Evolutionary conservation across 2,329 filamentous ascomycete genomes (phyloP), one percentile per base, ranked within the genome.

Genomic region (Zalaria obscura): DNA sequence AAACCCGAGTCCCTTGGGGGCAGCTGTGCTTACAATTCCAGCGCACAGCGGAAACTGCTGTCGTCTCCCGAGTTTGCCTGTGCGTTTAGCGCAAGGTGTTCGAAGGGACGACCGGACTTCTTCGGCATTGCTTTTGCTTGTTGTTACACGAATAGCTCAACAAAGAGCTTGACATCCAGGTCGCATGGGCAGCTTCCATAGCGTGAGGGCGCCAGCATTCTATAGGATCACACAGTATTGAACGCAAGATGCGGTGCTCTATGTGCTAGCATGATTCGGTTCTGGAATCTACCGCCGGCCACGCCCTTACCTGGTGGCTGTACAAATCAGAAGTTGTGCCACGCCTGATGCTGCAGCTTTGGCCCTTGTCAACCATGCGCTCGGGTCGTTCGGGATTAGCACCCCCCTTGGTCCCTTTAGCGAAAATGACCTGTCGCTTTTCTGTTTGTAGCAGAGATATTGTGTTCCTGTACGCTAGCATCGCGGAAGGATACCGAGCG

Each of bases 61-160:
- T 32, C n/a, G 29, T 32, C 29, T 32, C 7, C 29, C 29, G 29
- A 32, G 29, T 7, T 32, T 32, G 7, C 7, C n/a, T 32, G 29
- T n/a, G 29, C 29, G 7, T 32, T 32, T n/a, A 41, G 31, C 25
- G 48, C 44, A 46, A 45, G 46, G 45, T 46, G 33, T 40, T 44
- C 38, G 40, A 40, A 29, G 46, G 18, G 28, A 27, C 18, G 18
- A 18, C 18, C 49, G 50, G 50, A 52, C 47, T 42, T 53, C 46
- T 47, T 51, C 49, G 48, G 48, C 42, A 25, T 43, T 28, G 7
- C 37, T 29, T 36, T 34, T 25, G 18, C 31, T 5, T 26, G 40
- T n/a, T 35, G 40, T 42, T 33, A 39, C 41, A 43, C 41, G 29
- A 32, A n/a, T 7, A 7, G 29, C 29, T 32, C 29, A 32, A 32